Evolutionary conservation across 345 rosid species (phyloP), one percentile per base, ranked within the genome.

Genomic region (Gossypium australe): DNA sequence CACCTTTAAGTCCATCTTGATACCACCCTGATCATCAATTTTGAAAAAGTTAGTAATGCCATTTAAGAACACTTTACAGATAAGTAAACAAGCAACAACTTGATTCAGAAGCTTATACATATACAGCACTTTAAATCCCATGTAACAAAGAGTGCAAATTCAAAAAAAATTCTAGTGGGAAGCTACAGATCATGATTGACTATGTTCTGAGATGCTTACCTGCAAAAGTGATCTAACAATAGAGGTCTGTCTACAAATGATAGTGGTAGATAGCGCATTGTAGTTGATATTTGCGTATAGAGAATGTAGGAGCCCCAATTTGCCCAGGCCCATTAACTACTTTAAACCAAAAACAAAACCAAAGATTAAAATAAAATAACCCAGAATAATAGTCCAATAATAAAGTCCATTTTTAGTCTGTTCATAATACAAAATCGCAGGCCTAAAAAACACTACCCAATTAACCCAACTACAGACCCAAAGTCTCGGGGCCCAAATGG

Each of bases 261-360:
- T 81, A 24, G 89, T 87, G 7, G 87, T 89, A 53, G 81, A 81
- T 16, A 88, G 85, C 24, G 87, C 82, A 62, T 78, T 81, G 29
- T 89, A 87, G 76, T 88, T 87, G 48, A 84, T 85, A 80, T 88
- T 88, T 70, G 86, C 63, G 43, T 88, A 86, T 38, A 87, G 82
- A 79, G 87, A 77, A 24, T 92, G 94, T n/a, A n/a, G n/a, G n/a
- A n/a, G n/a, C n/a, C n/a, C n/a, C n/a, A n/a, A n/a, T n/a, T n/a
- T n/a, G n/a, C n/a, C n/a, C n/a, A n/a, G n/a, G n/a, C n/a, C n/a
- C n/a, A n/a, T n/a, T n/a, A n/a, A n/a, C n/a, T n/a, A n/a, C n/a
- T n/a, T n/a, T n/a, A n/a, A n/a, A n/a, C n/a, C n/a, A n/a, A n/a
- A n/a, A n/a, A n/a, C n/a, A n/a, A n/a, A n/a, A n/a, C n/a, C n/a